phyloP scores from a whole-genome alignment of 257 asterid genomes.

The Solanum sejunctum region DNA sequence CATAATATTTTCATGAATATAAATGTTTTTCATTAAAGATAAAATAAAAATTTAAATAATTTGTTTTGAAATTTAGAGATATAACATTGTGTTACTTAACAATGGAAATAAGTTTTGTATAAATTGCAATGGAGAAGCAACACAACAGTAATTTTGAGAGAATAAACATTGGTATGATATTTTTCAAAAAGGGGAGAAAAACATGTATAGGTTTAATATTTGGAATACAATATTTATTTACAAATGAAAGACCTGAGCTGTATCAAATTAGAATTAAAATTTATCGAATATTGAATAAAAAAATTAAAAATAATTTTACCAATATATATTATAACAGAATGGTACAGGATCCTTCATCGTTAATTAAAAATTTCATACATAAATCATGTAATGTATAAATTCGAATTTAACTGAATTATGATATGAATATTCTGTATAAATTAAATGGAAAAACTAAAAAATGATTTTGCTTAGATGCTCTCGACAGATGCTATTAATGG shows the following conservation, averaged over 20 bases:
- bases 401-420: neutral
- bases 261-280: neutral
- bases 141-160: neutral
- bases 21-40: neutral
- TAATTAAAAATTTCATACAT: neutral
- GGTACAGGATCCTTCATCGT: neutral
- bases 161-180: neutral
- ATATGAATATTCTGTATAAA: neutral
- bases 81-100: too few relatives aligned
- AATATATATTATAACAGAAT: neutral
- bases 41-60: too few relatives aligned
- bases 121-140: neutral
- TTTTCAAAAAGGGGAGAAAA: neutral
- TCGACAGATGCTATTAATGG: neutral
- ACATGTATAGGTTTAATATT: neutral
- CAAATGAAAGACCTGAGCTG: neutral
- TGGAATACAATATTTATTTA: neutral
- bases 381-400: neutral
- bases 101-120: neutral
- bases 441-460: neutral
- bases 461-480: neutral
- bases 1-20: too few relatives aligned
- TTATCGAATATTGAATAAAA: neutral
- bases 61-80: too few relatives aligned
- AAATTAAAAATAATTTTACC: neutral